Base-by-base conservation (phyloP, 176 grass and related monocot species). In the Oryza longistaminata region DNA sequence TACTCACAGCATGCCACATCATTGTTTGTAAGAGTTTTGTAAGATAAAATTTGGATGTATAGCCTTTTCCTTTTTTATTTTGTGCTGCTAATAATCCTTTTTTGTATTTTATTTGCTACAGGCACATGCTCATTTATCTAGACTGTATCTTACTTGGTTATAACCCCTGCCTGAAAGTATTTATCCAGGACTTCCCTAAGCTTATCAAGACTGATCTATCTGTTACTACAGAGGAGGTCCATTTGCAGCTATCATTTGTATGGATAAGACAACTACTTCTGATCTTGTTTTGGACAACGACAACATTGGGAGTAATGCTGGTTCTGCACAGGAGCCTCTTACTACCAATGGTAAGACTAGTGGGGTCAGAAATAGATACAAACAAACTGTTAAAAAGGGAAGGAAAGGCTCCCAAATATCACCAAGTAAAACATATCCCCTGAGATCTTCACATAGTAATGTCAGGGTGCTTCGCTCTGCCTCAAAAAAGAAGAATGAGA, bases 401-500 rank as follows among this genome's bases (percentile, higher is more conserved):
- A 81, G 74, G 75, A 81, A 92, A 75, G 43, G 78, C 19, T 86
- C 90, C 46, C 70, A 90, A 77, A 61, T 72, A 71, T 60, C 71
- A 83, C 45, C 49, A 83, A 83, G 48, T 69, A 69, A 79, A 49
- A 90, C 61, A 53, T 90, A 95, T 93, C 68, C 83, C 62, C 90
- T 92, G 76, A 95, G 91, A 76, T 94, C 95, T 68, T 75, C 90
- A 71, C 76, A 45, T 66, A 73, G 84, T 85, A 86, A 71, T 71
- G 89, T 62, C 42, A 90, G 89, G 69, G 66, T 81, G 85, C 89
- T 90, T 82, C 83, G 89, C 82, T 90, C 93, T 70, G 88, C 74
- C 53, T 87, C 79, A 43, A 90, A 93, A 52, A 76, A 37, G n/a
- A 89, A 85, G 17, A 85, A 75, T 58, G 83, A 89, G 74, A 61